Evolutionary conservation across 2,329 filamentous ascomycete genomes (phyloP).

Genomic region (Chaetomiaceae sp.): DNA sequence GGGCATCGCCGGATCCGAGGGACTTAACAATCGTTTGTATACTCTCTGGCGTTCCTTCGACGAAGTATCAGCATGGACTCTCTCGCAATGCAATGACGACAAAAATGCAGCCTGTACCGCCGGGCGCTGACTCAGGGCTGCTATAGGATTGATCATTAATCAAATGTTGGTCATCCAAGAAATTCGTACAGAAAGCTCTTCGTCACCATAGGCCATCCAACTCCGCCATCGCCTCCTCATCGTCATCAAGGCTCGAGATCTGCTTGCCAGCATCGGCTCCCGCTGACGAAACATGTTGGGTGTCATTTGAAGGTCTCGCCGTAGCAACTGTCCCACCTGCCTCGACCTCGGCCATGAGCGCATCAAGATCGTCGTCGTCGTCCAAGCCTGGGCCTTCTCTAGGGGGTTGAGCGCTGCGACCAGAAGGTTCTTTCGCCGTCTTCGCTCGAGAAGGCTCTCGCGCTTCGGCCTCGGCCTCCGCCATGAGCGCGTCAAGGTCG

Average conservation of each 20-base stretch:
- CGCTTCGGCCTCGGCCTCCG: slow-evolving; percentile 20
- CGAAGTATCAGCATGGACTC: neutral
- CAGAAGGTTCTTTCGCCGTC: neutral
- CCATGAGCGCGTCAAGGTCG: slow-evolving; percentile 35
- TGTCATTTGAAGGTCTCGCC: neutral
- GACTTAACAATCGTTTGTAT: neutral
- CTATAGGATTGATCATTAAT: too few species aligned
- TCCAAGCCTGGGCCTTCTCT: slow-evolving; percentile 18
- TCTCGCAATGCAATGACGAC: too few species aligned
- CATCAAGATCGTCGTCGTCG: slow-evolving; percentile 33
- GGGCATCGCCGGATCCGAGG: slow-evolving; percentile 1
- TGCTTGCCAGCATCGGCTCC: neutral
- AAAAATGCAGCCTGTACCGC: neutral
- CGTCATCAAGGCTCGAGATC: slow-evolving; percentile 48
- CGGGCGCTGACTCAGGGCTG: neutral
- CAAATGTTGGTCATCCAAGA: neutral
- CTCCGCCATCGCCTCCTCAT: slow-evolving; percentile 65
- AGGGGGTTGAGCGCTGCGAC: neutral
- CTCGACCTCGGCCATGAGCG: slow-evolving; percentile 31
- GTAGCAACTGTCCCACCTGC: slow-evolving; percentile 22
- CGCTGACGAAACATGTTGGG: neutral
- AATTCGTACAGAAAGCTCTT: neutral
- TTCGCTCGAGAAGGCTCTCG: slow-evolving; percentile 1
- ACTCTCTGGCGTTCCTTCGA: too few species aligned
- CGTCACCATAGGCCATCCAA: slow-evolving; percentile 52